Evolutionary conservation across 192 early-diverging fungal species (phyloP).

Genomic region (Coemansia sp.): DNA sequence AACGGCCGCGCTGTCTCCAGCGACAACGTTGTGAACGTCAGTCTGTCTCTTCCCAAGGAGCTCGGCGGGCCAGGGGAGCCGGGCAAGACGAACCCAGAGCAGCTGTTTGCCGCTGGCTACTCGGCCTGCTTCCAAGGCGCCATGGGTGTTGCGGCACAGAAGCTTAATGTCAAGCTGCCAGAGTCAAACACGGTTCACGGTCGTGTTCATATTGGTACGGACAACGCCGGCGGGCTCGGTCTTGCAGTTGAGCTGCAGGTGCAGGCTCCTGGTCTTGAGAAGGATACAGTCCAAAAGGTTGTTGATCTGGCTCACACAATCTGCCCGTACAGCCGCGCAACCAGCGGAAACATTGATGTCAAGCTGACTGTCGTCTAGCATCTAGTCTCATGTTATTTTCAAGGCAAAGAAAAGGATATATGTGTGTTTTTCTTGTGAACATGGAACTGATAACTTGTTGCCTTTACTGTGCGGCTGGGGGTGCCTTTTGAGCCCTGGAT

Average conservation of each 20-base stretch:
- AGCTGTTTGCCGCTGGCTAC: slow-evolving; percentile 59
- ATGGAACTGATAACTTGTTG: not conserved
- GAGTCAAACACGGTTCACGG: slow-evolving; percentile 52
- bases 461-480: not conserved
- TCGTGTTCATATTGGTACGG: slow-evolving; percentile 55
- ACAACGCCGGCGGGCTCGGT: slow-evolving; percentile 54
- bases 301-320: slow-evolving; percentile 55
- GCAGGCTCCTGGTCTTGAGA: slow-evolving; percentile 51
- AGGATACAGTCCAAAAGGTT: slow-evolving; percentile 47
- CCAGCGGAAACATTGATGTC: slow-evolving; percentile 56
- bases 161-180: slow-evolving; percentile 50
- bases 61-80: slow-evolving; percentile 57
- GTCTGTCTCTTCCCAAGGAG: slow-evolving; percentile 58
- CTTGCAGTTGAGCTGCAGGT: slow-evolving; percentile 56
- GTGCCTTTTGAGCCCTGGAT: not conserved
- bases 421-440: not conserved
- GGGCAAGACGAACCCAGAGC: slow-evolving; percentile 61
- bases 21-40: slow-evolving; percentile 53
- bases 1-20: slow-evolving; percentile 59
- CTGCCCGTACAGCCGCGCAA: slow-evolving; percentile 60
- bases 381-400: not conserved
- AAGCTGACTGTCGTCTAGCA: slow-evolving; percentile 48
- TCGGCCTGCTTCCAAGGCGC: slow-evolving; percentile 63
- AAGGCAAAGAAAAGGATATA: not conserved
- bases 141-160: slow-evolving; percentile 52